phyloP scores from a whole-genome alignment of 2,329 filamentous ascomycete species.

The Paecilomyces fulvus region DNA sequence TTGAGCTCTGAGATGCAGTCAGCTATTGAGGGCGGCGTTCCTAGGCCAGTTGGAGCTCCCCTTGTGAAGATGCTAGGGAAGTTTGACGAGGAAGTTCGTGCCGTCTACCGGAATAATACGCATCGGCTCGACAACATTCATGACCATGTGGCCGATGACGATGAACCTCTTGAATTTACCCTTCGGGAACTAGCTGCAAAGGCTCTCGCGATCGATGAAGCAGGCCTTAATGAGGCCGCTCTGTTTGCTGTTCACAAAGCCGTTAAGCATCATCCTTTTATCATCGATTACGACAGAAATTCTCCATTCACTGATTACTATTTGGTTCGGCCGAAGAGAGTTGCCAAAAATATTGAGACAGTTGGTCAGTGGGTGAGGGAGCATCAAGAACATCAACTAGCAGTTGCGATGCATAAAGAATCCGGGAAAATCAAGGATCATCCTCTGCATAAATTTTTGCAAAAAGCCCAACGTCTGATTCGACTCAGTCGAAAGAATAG shows the following conservation, averaged over 20 bases:
- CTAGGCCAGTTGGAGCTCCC: constrained; percentile 26
- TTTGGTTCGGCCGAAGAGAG: constrained; percentile 44
- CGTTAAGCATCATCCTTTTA: constrained; percentile 21
- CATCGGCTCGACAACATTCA: constrained; percentile 29
- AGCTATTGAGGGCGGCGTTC: constrained; percentile 34
- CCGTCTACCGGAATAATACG: constrained; percentile 27
- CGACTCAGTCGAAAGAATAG: constrained; percentile 32
- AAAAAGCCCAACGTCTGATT: constrained; percentile 36
- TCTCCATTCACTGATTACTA: constrained; percentile 30
- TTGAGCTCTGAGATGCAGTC: constrained; percentile 23
- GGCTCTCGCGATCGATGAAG: constrained; percentile 21
- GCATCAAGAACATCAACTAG: constrained; percentile 30
- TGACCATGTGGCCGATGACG: constrained; percentile 28
- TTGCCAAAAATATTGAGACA: constrained; percentile 40
- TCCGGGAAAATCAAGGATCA: constrained; percentile 20
- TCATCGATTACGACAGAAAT: constrained; percentile 25
- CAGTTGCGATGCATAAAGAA: constrained; percentile 17
- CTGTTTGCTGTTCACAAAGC: constrained; percentile 29
- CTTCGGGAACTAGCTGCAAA: constrained; percentile 31
- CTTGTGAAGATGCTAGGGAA: constrained; percentile 26
- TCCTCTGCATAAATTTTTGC: constrained; percentile 36
- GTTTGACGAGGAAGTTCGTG: constrained; percentile 24
- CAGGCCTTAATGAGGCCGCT: constrained; percentile 21
- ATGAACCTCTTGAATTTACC: constrained; percentile 23
- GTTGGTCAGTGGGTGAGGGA: constrained; percentile 51